These are phyloP conservation scores for Epithele typhae DNA, from an alignment of 768 basidiomycete species.

Conservation along the genomic window DNA sequence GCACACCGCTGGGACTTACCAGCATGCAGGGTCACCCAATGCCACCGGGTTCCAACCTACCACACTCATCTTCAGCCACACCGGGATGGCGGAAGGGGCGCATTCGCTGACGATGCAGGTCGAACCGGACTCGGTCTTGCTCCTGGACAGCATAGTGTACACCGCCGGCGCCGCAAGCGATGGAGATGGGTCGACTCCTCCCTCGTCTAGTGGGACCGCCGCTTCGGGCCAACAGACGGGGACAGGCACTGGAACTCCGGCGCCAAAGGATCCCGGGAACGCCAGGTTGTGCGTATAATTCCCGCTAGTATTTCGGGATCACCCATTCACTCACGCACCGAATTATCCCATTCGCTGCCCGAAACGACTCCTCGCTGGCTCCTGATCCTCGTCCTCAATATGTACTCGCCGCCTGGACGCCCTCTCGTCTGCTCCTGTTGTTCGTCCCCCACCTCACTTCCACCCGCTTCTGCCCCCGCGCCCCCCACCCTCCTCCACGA, in stretches of 20 bases:
- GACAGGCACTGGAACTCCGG: conserved; percentile 17
- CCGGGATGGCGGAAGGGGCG: conserved; percentile 30
- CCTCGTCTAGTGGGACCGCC: conserved; percentile 12
- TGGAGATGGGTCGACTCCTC: conserved; percentile 7
- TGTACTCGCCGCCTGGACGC: conserved; percentile 13
- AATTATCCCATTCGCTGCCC: conserved; percentile 25
- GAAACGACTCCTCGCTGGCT: conserved; percentile 15
- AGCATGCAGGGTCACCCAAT: conserved; percentile 24
- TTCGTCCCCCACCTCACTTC: not conserved
- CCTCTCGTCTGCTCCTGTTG: conserved; percentile 7
- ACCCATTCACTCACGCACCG: conserved; percentile 22
- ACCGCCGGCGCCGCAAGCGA: conserved; percentile 17
- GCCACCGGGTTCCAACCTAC: conserved; percentile 28
- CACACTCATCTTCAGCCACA: conserved; percentile 34
- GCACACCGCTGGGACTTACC: conserved; percentile 24
- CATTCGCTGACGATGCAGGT: conserved; percentile 43
- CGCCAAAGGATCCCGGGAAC: conserved; percentile 21
- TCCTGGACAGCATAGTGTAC: conserved; percentile 46
- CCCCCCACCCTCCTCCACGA: conserved; percentile 12
- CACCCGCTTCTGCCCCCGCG: conserved; percentile 1
- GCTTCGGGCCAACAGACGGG: conserved; percentile 11
- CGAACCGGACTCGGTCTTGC: conserved; percentile 40
- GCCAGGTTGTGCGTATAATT: conserved; percentile 32
- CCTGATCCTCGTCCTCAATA: conserved; percentile 23
- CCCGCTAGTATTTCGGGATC: conserved; percentile 29